Evolutionary conservation across 2,329 filamentous ascomycete species (phyloP), one percentile per base, ranked within the genome.

Genomic region (Penicillium sp.): DNA sequence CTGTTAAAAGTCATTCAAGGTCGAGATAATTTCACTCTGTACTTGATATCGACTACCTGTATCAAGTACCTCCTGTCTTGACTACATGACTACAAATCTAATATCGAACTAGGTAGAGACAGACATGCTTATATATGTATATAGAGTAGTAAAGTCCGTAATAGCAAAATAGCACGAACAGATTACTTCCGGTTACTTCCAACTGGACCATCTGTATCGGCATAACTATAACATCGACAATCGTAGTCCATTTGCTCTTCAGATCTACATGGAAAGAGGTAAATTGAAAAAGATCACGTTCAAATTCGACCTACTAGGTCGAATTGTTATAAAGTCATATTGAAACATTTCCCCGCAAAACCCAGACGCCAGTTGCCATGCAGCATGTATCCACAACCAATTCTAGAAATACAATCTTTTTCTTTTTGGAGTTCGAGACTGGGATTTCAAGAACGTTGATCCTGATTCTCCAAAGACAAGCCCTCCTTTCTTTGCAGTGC

Each of bases 291-390:
- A 41, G 19, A 33, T 44, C 22, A 43, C 29, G 19, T 50, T 47
- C 29, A 22, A 31, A 42, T 37, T 35, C 37, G 34, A 46, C 21
- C 37, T 49, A 49, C 28, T 41, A 40, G 31, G 26, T 46, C 48
- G 26, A 22, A 35, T 29, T 47, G 29, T 33, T 50, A 37, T 37
- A 42, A 47, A 51, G 47, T 48, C 53, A 53, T 51, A 52, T 46
- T 44, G 44, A 48, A 41, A 52, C 45, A 51, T 43, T 55, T 56
- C 51, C 54, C 53, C 53, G 49, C 54, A 51, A 49, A 57, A 57
- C 54, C 64, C 62, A 64, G 61, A 69, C 66, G 66, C 66, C 66
- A 56, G 57, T 57, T 66, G 60, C 60, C 62, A 69, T 69, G 65
- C 67, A 64, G 61, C 61, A 58, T 55, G 51, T 61, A 63, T 57